Percentiles rank a stretch among this genome's conserved stretches.
phyloP scores from a whole-genome alignment of 345 rosid genomes.

The Brassica nigra region DNA sequence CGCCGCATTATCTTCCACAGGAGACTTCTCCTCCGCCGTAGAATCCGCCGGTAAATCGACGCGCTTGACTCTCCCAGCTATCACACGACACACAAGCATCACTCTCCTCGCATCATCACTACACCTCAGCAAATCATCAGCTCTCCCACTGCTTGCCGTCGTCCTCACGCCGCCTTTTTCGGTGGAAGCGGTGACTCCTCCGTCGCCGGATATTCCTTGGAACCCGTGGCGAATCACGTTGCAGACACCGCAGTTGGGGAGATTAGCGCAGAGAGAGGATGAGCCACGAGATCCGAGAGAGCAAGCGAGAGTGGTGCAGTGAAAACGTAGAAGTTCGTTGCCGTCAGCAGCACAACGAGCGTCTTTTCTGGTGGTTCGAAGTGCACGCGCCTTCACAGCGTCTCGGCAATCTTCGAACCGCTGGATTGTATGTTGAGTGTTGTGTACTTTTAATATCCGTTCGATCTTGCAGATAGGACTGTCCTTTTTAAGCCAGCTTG shows the following conservation, averaged over 20 bases:
- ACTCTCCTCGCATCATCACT: slow-evolving; percentile 62
- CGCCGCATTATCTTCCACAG: not conserved
- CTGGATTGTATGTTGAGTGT: slow-evolving; percentile 89
- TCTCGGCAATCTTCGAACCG: slow-evolving; percentile 96
- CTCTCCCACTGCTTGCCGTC: slow-evolving; percentile 92
- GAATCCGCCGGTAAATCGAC: slow-evolving; percentile 44
- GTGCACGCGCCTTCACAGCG: slow-evolving; percentile 83
- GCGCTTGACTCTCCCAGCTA: slow-evolving; percentile 78
- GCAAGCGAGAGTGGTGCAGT: slow-evolving; percentile 77
- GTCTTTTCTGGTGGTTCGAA: slow-evolving; percentile 60
- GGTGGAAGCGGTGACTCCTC: not conserved
- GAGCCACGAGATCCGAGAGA: slow-evolving; percentile 78
- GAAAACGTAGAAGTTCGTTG: slow-evolving; percentile 87
- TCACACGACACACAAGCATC: slow-evolving; percentile 95
- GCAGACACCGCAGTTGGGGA: slow-evolving; percentile 90
- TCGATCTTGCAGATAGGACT: slow-evolving; percentile 82
- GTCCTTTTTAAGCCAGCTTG: slow-evolving; percentile 95
- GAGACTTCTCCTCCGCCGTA: slow-evolving; percentile 41
- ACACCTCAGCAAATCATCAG: slow-evolving; percentile 68
- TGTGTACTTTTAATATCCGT: slow-evolving; percentile 91
- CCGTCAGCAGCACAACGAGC: slow-evolving; percentile 96
- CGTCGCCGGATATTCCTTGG: slow-evolving; percentile 44
- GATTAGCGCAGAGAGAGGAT: slow-evolving; percentile 70
- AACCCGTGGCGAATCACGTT: slow-evolving; percentile 80
- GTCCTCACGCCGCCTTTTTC: slow-evolving; percentile 56